phyloP scores from a whole-genome alignment of 495 filamentous ascomycete species.

The Penicillium alfredii region DNA sequence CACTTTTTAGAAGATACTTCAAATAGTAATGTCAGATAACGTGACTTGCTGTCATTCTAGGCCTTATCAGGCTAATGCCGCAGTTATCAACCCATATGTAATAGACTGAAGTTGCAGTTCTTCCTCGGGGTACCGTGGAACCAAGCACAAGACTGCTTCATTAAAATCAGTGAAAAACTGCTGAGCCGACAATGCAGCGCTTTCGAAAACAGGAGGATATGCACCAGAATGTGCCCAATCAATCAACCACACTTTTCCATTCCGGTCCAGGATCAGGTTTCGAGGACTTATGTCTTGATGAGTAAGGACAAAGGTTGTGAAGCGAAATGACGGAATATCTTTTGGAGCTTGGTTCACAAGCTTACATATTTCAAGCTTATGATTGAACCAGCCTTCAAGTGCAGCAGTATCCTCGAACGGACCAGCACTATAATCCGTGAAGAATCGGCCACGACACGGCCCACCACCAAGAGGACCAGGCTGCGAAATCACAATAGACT shows the following conservation, averaged over 20 bases:
- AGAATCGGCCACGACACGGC: constrained; percentile 19
- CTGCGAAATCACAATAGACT: constrained; percentile 14
- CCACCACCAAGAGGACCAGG: constrained; percentile 25
- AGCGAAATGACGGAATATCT: constrained; percentile 13
- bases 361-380: constrained; percentile 25
- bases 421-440: constrained; percentile 26
- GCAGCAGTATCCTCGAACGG: constrained; percentile 21
- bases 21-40: too few species aligned
- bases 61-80: constrained; percentile 44
- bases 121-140: constrained; percentile 15
- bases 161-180: constrained; percentile 17
- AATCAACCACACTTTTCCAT: constrained; percentile 19
- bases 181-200: constrained; percentile 12
- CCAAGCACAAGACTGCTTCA: constrained; percentile 8
- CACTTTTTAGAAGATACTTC: too few species aligned
- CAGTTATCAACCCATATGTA: constrained; percentile 45
- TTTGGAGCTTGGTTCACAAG: constrained; percentile 12
- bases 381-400: constrained; percentile 30
- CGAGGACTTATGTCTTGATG: constrained; percentile 24
- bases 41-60: too few species aligned
- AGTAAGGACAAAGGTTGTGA: constrained; percentile 23
- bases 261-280: constrained; percentile 21
- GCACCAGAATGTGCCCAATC: constrained; percentile 25
- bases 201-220: constrained; percentile 25
- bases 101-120: constrained; percentile 16